A percentile compares a stretch with the other conserved stretches of the same genome.
Evolutionary conservation across 352 stramenopile species (phyloP).

Genomic region (Aphanomyces astaci): DNA sequence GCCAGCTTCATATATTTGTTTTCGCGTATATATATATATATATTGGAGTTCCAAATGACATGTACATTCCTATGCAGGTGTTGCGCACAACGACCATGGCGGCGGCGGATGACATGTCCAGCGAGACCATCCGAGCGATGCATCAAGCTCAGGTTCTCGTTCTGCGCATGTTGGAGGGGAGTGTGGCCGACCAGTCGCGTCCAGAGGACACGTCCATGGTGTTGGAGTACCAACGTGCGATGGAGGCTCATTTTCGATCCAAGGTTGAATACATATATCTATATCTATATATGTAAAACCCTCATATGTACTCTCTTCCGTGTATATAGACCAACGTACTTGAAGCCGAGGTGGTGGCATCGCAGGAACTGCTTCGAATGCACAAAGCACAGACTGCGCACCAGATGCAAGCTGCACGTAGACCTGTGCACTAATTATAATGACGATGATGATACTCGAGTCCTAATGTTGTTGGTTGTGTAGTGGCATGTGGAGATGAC

Average conservation of each 20-base stretch:
- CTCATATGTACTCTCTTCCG: too few species aligned
- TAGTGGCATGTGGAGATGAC: conserved; percentile 14
- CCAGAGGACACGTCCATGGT: background rate
- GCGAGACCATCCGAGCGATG: background rate
- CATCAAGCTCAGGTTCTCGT: conserved; percentile 5
- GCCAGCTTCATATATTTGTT: too few species aligned
- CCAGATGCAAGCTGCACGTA: background rate
- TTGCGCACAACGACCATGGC: background rate
- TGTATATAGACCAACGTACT: conserved; percentile 15
- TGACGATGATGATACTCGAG: background rate
- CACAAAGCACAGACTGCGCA: background rate
- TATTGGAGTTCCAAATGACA: background rate
- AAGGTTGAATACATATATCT: background rate
- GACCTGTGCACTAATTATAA: background rate
- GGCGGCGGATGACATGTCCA: background rate
- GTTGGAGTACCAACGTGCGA: background rate
- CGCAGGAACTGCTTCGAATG: conserved; percentile 6
- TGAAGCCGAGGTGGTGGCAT: conserved; percentile 4
- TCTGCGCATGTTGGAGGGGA: background rate
- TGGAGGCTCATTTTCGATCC: background rate
- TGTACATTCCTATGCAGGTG: background rate
- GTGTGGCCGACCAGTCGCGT: background rate
- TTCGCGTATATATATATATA: background rate
- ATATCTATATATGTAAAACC: too few species aligned
- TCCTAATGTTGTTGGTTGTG: background rate